Base-by-base conservation (phyloP, 2,329 filamentous ascomycete species). In the Trichoderma citrinoviride region DNA sequence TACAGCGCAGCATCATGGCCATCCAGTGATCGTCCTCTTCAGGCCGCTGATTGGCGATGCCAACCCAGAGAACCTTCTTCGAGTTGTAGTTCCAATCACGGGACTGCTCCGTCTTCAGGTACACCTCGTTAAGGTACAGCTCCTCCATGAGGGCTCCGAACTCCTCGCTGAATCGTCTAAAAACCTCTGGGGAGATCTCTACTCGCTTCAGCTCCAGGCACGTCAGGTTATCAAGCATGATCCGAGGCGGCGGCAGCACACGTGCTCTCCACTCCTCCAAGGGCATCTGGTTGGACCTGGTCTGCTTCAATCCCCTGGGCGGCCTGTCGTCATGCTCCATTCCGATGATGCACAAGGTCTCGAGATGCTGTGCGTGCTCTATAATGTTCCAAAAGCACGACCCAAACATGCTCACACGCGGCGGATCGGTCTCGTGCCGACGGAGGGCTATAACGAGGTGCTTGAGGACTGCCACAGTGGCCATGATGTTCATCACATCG, bases 351-450 rank as follows among this genome's bases (percentile, higher is more conserved):
- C 81, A 83, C 19, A 85, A 72, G 50, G 77, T 83, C 67, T 79
- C 74, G 14, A 85, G 76, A 8, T 73, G 70, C 25, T 72, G 71
- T 0, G 82, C 81, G 55, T 79, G 79, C 54, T 77, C 77, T 17
- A 85, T 79, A 46, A 83, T 71, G 67, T 80, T 78, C 82, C 83
- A 85, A 3, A 85, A 73, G 61, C 80, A 78, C 43, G 76, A 75
- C 21, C 77, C 77, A 70, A 83, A 83, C 19, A 76, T 68, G 17
- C 71, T 70, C n/a, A 75, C 74, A 8, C 74, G 73, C 8, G 69
- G 66, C 0, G 73, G 73, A 1, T 76, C 74, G 56, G 70, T 72
- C 69, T 81, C 80, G 65, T 81, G 78, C 64, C 80, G 76, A 61
- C 81, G 81, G 40, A 83, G 69, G 2, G 79, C 80, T 55, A 85